phyloP scores from a whole-genome alignment of 805 yeast genomes.

The Metschnikowia sp. region DNA sequence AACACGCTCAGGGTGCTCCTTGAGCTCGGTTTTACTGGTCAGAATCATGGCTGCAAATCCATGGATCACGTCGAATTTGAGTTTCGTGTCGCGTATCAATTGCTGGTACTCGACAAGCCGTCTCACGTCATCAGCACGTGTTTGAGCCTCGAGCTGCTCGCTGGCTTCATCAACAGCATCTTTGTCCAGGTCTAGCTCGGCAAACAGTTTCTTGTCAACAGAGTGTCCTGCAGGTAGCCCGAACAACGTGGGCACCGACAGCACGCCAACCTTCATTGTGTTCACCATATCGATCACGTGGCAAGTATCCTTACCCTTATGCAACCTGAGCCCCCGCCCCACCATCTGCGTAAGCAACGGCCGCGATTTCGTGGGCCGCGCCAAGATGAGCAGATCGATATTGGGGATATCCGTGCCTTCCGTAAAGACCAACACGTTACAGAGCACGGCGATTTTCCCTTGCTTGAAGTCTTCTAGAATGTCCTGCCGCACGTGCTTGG shows the following conservation, averaged over 20 bases:
- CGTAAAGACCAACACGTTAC: conserved; percentile 87
- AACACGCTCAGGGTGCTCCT: conserved; percentile 11
- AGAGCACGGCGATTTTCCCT: conserved; percentile 65
- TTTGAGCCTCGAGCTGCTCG: conserved; percentile 1
- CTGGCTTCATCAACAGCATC: neutral
- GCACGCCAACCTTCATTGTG: conserved; percentile 50
- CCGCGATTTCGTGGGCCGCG: conserved; percentile 77
- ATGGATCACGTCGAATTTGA: conserved; percentile 37
- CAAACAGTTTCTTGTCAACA: conserved; percentile 15
- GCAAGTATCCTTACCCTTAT: conserved; percentile 60
- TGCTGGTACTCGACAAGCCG: conserved; percentile 9
- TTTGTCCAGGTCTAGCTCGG: conserved; percentile 13
- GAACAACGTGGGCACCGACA: conserved; percentile 52
- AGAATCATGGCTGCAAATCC: conserved; percentile 27
- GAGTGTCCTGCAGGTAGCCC: conserved; percentile 29
- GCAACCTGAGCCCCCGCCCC: conserved; percentile 79
- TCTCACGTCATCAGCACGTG: conserved; percentile 7
- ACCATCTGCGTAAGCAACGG: conserved; percentile 80
- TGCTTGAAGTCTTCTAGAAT: conserved; percentile 55
- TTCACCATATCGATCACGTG: conserved; percentile 79
- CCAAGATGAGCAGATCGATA: conserved; percentile 74
- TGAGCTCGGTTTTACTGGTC: conserved; percentile 1
- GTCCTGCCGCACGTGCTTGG: conserved; percentile 45
- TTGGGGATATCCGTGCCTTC: conserved; percentile 95
- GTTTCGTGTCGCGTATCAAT: conserved; percentile 15